Evolutionary conservation across 139 green algal species (phyloP), one percentile per base, ranked within the genome.

Genomic region (Chlamydomonas sphaeroides): DNA sequence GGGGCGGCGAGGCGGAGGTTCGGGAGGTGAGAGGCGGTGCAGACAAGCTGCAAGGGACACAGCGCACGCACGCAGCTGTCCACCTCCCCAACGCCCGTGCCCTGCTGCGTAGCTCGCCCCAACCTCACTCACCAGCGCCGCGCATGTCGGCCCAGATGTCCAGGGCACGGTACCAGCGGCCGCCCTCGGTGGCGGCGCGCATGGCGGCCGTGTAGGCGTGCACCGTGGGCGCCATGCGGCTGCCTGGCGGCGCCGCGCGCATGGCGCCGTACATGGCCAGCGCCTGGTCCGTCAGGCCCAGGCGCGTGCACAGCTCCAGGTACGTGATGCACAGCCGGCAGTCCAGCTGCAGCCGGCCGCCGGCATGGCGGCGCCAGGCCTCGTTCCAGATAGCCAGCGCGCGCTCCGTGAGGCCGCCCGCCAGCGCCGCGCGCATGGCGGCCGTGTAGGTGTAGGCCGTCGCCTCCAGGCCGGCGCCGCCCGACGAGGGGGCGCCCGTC

Each of bases 161-260:
- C 57, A 98, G 88, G 4, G 92, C 92, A 0, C 79, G 84, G 63
- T 86, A 68, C 91, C 91, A 95, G 38, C 78, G 61, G 23, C 92
- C 91, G 20, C 94, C 93, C 84, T 97, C 93, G 0, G 92, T 92
- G 15, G 94, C 95, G 14, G 95, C 95, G 2, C 93, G 86, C 93
- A 98, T 98, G 33, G 95, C 93, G 3, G 93, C 93, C 26, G 94
- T 97, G 90, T 95, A 97, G 35, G 91, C 91, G 67, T 98, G 94
- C 56, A 97, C 93, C 4, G 89, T 92, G 53, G 93, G 95, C 15
- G 87, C 88, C 87, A 97, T 87, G 42, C 81, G 82, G 65, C 65
- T 89, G 80, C 76, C 68, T 36, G 86, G 28, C 53, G 84, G 79
- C 15, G 86, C 90, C 3, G 78, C 84, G 6, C 84, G 68, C 94